These are phyloP conservation scores for Globisporangium irregulare DNA, from an alignment of 352 stramenopile genomes.

Conservation along the genomic window DNA sequence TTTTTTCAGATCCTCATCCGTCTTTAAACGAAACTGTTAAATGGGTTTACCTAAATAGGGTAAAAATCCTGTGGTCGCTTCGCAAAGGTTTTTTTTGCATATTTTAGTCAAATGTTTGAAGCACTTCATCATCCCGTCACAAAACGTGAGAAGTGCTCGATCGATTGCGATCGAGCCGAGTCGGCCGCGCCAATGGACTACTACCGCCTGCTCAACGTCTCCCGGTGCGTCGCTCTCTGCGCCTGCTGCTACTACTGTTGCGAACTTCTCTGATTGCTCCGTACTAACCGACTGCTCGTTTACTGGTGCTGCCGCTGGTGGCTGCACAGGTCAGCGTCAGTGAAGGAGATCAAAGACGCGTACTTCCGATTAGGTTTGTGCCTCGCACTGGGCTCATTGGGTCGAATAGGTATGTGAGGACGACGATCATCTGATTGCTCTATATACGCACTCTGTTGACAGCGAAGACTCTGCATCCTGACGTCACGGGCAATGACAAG, in stretches of 20 bases:
- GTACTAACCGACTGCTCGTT: too few relatives aligned
- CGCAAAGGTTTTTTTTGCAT: too few relatives aligned
- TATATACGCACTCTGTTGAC: neutral
- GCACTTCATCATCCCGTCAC: too few relatives aligned
- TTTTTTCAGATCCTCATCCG: too few relatives aligned
- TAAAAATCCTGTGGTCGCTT: too few relatives aligned
- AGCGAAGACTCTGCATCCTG: slow-evolving; percentile 84
- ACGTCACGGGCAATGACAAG: slow-evolving; percentile 78
- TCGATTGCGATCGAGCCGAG: neutral
- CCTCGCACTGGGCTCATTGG: neutral
- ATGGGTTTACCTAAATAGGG: too few relatives aligned
- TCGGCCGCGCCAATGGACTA: slow-evolving; percentile 50
- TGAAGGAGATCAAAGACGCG: slow-evolving; percentile 78
- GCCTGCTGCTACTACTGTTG: neutral
- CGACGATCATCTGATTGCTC: too few relatives aligned
- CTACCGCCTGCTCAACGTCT: slow-evolving; percentile 78
- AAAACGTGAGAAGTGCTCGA: too few relatives aligned
- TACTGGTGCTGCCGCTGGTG: too few relatives aligned
- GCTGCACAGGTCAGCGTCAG: slow-evolving; percentile 38
- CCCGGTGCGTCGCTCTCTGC: slow-evolving; percentile 31
- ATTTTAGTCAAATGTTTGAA: too few relatives aligned
- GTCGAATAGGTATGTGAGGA: neutral
- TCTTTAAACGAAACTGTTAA: too few relatives aligned
- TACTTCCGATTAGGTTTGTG: slow-evolving; percentile 69
- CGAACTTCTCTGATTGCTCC: too few relatives aligned